A percentile compares a stretch with the other conserved stretches of the same genome.
Evolutionary conservation across 768 basidiomycete genomes (phyloP).

Genomic region (Rhodotorula graminis): DNA sequence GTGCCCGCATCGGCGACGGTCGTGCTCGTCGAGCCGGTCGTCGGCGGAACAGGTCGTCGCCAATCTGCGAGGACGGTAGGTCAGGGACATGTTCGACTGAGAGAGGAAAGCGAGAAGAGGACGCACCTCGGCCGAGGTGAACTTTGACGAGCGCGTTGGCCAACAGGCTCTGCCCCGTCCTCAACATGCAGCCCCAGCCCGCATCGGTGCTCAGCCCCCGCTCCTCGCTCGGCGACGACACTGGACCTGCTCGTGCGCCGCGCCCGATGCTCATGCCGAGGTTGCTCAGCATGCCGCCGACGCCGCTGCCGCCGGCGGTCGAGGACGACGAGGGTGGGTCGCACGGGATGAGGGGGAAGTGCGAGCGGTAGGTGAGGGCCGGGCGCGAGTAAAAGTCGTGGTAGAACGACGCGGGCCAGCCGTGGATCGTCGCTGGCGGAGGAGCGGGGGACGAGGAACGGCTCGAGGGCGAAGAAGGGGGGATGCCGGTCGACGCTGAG

Average conservation of each 20-base stretch:
- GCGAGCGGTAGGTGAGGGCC: constrained; percentile 87
- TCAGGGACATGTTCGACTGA: neutral
- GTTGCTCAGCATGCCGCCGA: constrained; percentile 46
- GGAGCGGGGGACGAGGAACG: constrained; percentile 14
- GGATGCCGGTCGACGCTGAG: neutral
- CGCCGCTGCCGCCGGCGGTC: constrained; percentile 44
- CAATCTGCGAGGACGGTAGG: constrained; percentile 59
- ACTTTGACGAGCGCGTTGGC: constrained; percentile 72
- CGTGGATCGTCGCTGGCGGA: constrained; percentile 26
- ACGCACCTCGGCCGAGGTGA: constrained; percentile 68
- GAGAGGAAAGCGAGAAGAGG: constrained; percentile 3
- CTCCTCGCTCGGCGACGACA: constrained; percentile 42
- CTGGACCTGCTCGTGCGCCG: constrained; percentile 51
- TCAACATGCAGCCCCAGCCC: constrained; percentile 88
- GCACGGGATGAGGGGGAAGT: constrained; percentile 71
- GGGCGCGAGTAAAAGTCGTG: constrained; percentile 80
- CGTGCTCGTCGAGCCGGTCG: constrained; percentile 35
- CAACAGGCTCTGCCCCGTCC: constrained; percentile 77
- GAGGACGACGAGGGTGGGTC: constrained; percentile 41
- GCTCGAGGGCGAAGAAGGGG: constrained; percentile 37
- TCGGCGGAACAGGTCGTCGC: constrained; percentile 65
- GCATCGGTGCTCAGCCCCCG: constrained; percentile 78
- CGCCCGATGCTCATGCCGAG: constrained; percentile 49
- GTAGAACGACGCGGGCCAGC: constrained; percentile 78
- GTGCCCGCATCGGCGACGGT: constrained; percentile 52